Evolutionary conservation across 2,329 filamentous ascomycete species (phyloP).

Genomic region (Aspergillus brunneoviolaceus): DNA sequence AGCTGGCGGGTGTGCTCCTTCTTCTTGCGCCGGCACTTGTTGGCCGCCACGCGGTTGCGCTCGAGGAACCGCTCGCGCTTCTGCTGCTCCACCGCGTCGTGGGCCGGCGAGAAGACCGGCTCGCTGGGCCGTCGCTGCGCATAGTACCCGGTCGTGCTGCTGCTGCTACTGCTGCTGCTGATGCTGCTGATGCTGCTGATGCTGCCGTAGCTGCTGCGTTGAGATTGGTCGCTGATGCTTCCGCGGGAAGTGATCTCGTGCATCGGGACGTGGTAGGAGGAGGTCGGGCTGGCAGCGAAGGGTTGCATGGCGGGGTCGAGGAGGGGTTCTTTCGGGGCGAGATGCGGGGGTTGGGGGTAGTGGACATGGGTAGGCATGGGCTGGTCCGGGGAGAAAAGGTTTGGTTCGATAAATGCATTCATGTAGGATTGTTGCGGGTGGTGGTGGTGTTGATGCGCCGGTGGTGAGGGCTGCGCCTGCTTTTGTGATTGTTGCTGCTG

Average conservation of each 20-base stretch:
- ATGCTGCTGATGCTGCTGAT: not conserved
- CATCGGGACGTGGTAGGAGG: not conserved
- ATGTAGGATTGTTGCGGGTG: not conserved
- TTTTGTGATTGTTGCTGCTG: not conserved
- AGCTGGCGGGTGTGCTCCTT: constrained; percentile 57
- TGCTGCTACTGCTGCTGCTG: not conserved
- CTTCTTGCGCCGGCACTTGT: constrained; percentile 63
- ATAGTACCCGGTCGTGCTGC: not conserved
- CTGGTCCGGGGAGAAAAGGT: not conserved
- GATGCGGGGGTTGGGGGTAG: not conserved
- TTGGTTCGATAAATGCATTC: not conserved
- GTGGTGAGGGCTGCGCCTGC: no score
- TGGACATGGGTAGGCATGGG: not conserved
- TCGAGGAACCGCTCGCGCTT: constrained; percentile 56
- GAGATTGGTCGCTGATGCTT: not conserved
- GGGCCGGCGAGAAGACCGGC: not conserved
- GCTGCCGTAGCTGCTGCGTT: not conserved
- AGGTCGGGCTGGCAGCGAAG: not conserved
- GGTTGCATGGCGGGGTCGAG: not conserved
- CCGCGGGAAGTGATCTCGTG: constrained; percentile 4
- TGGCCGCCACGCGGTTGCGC: constrained; percentile 59
- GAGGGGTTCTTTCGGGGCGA: not conserved
- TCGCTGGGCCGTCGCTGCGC: not conserved
- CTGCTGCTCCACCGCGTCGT: not conserved
- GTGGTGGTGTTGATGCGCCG: no score